Evolutionary conservation across 176 grass and related monocot species (phyloP), one percentile per base, ranked within the genome.

Genomic region (Elymus sibiricus): DNA sequence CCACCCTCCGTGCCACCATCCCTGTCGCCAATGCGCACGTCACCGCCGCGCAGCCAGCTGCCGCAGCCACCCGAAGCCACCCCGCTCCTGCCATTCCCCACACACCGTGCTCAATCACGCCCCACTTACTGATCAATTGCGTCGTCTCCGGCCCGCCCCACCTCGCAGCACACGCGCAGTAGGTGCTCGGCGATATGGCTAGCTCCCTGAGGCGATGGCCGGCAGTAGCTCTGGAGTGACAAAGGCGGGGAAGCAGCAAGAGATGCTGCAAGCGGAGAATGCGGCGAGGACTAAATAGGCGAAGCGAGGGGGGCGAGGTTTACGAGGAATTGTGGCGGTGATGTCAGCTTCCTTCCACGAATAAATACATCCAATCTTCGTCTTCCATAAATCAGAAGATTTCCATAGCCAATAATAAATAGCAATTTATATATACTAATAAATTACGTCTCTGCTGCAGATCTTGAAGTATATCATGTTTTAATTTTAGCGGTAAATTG

Each of bases 1-100:
- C 4, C 31, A 56, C 86, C 63, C 88, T 84, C 86, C 80, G 16
- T 29, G 79, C 34, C 26, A 84, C 88, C 64, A 92, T 31, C 44
- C 70, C 28, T 43, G 69, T 77, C 75, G 93, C 93, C 58, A 88
- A 82, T 49, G 56, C 83, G 85, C 93, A 92, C 63, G 83, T 84
- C 79, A 78, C 79, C 70, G 67, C 90, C n/a, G 70, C 79, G 69
- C 85, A 92, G 19, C 84, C 87, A 44, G 56, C 79, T 42, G 88
- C 83, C 64, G 65, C 75, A 32, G 62, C 90, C 46, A 88, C 49
- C n/a, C 79, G 29, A 46, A 90, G 79, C 88, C 82, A 87, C 74
- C 88, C 90, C 58, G 24, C 81, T 53, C 22, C 39, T 44, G 28
- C 80, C 79, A 86, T 90, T 37, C 38, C 24, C 64, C 1, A 12